Evolutionary conservation across 75 land plant species (phyloP).

Genomic region (Cryptomeria japonica): DNA sequence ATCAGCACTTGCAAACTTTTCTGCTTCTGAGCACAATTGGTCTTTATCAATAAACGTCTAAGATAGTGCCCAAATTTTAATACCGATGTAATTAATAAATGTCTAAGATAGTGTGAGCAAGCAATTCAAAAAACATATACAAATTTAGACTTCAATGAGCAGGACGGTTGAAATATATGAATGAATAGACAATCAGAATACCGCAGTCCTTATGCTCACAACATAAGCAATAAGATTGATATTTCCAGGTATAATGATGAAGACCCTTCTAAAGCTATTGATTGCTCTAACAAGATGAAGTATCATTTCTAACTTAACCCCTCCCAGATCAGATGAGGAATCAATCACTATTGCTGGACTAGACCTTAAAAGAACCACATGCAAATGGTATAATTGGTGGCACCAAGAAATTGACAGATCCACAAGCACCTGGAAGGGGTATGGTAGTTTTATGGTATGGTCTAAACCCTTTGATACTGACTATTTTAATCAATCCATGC

Average conservation of each 20-base stretch:
- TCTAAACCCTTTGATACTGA: too few relatives aligned
- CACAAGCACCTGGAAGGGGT: not conserved
- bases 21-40: too few relatives aligned
- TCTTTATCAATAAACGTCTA: too few relatives aligned
- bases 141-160: not conserved
- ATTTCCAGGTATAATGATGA: too few relatives aligned
- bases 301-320: not conserved
- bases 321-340: not conserved
- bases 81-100: too few relatives aligned
- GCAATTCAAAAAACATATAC: not conserved
- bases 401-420: not conserved
- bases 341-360: not conserved
- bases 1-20: too few relatives aligned
- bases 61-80: too few relatives aligned
- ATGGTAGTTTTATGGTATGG: not conserved
- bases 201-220: not conserved
- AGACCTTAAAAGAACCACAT: not conserved
- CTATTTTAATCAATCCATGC: not conserved
- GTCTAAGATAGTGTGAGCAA: too few relatives aligned
- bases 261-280: not conserved
- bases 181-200: not conserved
- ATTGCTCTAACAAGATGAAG: not conserved
- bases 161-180: too few relatives aligned
- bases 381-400: not conserved
- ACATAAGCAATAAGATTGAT: too few relatives aligned